Percentiles rank a stretch among this genome's conserved stretches.
These are phyloP conservation scores for Sporodiniella umbellata DNA, from an alignment of 371 early-diverging fungal genomes.

Conservation along the genomic window DNA sequence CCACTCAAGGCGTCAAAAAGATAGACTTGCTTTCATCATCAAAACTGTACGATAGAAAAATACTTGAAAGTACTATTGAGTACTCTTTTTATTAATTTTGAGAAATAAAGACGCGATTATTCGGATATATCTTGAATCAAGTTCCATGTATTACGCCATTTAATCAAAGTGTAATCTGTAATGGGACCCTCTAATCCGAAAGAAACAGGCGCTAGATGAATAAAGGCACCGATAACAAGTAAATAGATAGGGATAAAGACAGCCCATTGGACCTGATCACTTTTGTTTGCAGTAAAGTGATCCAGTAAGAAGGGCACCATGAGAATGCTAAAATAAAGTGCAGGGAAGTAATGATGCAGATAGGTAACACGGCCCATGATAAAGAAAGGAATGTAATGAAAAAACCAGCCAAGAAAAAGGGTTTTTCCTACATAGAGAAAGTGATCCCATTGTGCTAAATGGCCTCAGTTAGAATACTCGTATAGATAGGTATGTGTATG, in stretches of 20 bases:
- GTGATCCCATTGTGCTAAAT: slow-evolving; percentile 67
- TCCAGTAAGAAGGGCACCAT: slow-evolving; percentile 76
- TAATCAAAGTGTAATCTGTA: slow-evolving; percentile 41
- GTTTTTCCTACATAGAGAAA: slow-evolving; percentile 72
- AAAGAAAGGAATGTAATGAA: slow-evolving; percentile 97
- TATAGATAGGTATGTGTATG: background rate
- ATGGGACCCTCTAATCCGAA: slow-evolving; percentile 83
- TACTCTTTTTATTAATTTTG: too few relatives aligned
- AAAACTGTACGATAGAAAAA: too few relatives aligned
- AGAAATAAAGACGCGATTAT: background rate
- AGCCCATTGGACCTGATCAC: slow-evolving; percentile 20
- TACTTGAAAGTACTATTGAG: too few relatives aligned
- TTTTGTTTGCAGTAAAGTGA: slow-evolving; percentile 45
- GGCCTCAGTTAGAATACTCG: background rate
- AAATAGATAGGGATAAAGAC: slow-evolving; percentile 50
- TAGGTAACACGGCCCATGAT: slow-evolving; percentile 98
- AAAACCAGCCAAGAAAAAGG: slow-evolving; percentile 86
- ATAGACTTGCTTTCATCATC: too few relatives aligned
- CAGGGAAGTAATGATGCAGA: slow-evolving; percentile 98
- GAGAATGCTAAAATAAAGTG: slow-evolving; percentile 92
- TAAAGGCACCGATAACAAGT: slow-evolving; percentile 55
- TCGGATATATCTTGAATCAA: slow-evolving; percentile 31
- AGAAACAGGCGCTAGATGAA: slow-evolving; percentile 79
- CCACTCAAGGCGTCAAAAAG: too few relatives aligned
- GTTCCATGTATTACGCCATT: slow-evolving; percentile 60